These are phyloP conservation scores for Catunica adiposa DNA, from an alignment of 2,329 filamentous ascomycete genomes.

Conservation along the genomic window DNA sequence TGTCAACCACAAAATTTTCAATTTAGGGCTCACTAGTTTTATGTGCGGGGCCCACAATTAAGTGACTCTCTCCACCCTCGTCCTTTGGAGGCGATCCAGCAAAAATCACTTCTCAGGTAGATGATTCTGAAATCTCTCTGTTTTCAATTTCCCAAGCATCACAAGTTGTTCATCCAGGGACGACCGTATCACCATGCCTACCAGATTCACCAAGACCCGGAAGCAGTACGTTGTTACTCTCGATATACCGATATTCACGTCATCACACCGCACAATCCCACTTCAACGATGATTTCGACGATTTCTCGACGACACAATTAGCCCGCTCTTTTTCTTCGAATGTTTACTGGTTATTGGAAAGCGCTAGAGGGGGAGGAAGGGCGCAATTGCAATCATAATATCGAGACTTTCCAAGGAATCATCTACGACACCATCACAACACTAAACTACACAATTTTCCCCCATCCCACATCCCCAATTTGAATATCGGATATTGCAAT, in stretches of 20 bases:
- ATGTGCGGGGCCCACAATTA: constrained; percentile 13
- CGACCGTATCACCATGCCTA: constrained; percentile 45
- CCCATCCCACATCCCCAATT: constrained; percentile 4
- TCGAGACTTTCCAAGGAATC: constrained; percentile 10
- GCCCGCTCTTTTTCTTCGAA: constrained; percentile 9
- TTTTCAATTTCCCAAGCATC: constrained; percentile 14
- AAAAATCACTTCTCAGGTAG: constrained; percentile 13
- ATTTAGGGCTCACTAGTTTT: constrained; percentile 13
- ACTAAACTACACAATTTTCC: not conserved
- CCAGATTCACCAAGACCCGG: constrained; percentile 58
- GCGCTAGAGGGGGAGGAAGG: constrained; percentile 1
- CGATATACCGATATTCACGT: constrained; percentile 13
- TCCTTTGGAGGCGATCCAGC: constrained; percentile 9
- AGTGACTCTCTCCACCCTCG: constrained; percentile 6
- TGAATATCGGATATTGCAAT: no score
- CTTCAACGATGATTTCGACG: constrained; percentile 15
- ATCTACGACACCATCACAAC: not conserved
- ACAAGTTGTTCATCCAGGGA: constrained; percentile 18
- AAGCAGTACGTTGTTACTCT: constrained; percentile 47
- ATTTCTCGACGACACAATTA: constrained; percentile 13
- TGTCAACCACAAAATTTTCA: not conserved
- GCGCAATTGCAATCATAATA: constrained; percentile 8
- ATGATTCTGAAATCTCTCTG: constrained; percentile 13
- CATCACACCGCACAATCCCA: constrained; percentile 9
- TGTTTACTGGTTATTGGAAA: constrained; percentile 3